A percentile compares a stretch with the other conserved stretches of the same genome.
phyloP scores from a whole-genome alignment of 169 alveolate genomes.

The Cryptosporidium bovis region DNA sequence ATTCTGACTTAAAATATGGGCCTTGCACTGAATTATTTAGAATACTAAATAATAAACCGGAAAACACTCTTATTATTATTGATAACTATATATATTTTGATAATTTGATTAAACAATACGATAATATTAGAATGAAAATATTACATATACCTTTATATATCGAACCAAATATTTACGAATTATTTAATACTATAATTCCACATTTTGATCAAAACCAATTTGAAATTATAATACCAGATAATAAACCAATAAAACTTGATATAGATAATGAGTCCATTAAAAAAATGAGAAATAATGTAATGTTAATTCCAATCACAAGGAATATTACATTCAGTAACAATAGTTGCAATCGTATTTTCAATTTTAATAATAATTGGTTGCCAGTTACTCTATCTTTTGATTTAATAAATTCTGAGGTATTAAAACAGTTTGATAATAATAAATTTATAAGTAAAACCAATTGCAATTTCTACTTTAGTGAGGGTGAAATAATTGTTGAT shows the following conservation, averaged over 20 bases:
- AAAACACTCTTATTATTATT: conserved; percentile 19
- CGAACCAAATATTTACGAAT: conserved; percentile 53
- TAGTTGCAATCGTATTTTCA: conserved; percentile 8
- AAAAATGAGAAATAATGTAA: conserved; percentile 6
- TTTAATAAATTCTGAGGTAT: neutral
- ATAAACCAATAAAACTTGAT: neutral
- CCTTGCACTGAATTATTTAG: conserved; percentile 39
- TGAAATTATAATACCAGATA: conserved; percentile 33
- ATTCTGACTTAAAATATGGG: conserved; percentile 46
- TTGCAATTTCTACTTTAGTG: neutral
- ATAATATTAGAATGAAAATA: conserved; percentile 8
- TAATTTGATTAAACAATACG: conserved; percentile 4
- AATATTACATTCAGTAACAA: conserved; percentile 11
- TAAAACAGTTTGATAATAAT: neutral
- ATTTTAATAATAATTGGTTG: conserved; percentile 25
- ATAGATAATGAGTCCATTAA: neutral
- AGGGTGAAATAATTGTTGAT: conserved; percentile 38
- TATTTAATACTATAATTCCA: conserved; percentile 37
- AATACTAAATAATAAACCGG: neutral
- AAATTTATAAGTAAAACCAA: conserved; percentile 21
- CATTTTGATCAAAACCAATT: conserved; percentile 30
- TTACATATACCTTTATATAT: conserved; percentile 38
- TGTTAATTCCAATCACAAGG: conserved; percentile 21
- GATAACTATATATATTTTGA: conserved; percentile 20
- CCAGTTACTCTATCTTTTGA: conserved; percentile 25